phyloP scores from a whole-genome alignment of 768 basidiomycete species.

The Myochromella boudieri region DNA sequence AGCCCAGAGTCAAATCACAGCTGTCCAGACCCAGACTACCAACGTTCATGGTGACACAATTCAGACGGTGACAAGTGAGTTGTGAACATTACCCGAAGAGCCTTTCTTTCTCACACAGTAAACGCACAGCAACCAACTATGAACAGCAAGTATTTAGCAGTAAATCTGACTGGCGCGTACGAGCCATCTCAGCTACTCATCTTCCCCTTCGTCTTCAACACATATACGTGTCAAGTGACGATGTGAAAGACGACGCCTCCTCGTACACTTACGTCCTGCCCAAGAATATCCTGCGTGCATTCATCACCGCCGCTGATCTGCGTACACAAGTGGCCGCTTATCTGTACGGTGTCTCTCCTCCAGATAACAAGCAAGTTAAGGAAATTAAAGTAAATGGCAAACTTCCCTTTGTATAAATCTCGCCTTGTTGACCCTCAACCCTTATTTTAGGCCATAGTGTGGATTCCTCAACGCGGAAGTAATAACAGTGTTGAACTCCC shows the following conservation, averaged over 20 bases:
- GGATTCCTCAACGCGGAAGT: constrained; percentile 96
- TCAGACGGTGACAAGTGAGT: constrained; percentile 87
- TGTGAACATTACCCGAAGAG: no score
- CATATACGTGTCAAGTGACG: constrained; percentile 98
- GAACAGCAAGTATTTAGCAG: constrained; percentile 98
- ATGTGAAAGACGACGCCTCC: constrained; percentile 96
- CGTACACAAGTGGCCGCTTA: constrained; percentile 95
- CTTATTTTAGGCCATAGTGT: constrained; percentile 68
- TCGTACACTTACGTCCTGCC: constrained; percentile 95
- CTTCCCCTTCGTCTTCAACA: constrained; percentile 95
- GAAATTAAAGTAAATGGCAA: constrained; percentile 76
- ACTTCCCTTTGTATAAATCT: not conserved
- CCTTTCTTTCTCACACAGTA: no score
- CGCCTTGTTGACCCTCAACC: not conserved
- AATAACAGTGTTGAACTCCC: constrained; percentile 95
- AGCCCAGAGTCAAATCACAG: constrained; percentile 93
- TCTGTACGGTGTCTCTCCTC: constrained; percentile 89
- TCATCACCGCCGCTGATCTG: constrained; percentile 90
- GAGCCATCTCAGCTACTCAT: constrained; percentile 97
- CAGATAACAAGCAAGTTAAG: constrained; percentile 97
- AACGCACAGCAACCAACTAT: constrained; percentile 78
- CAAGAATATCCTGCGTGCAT: constrained; percentile 94
- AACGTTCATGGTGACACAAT: constrained; percentile 97
- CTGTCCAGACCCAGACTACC: constrained; percentile 96
- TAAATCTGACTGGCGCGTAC: constrained; percentile 99